phyloP scores from a whole-genome alignment of 768 basidiomycete genomes.

The Boletus patriciae region DNA sequence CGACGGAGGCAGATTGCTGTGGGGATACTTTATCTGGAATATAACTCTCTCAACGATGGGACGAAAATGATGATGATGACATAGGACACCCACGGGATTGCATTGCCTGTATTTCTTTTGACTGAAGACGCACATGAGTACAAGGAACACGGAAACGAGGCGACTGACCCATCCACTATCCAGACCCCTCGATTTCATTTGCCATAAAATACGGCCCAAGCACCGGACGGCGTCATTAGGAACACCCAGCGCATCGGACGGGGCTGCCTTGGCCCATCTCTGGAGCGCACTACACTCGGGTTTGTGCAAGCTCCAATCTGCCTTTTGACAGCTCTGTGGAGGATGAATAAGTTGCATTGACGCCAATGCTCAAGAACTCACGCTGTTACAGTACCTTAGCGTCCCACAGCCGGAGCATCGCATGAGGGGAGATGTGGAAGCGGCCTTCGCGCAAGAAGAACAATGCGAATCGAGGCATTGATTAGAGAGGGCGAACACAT shows the following conservation, averaged over 20 bases:
- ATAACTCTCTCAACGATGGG: not conserved
- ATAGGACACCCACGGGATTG: conserved; percentile 64
- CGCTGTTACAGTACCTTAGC: conserved; percentile 74
- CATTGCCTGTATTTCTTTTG: conserved; percentile 63
- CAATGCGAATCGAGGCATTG: conserved; percentile 62
- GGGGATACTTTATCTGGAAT: conserved; percentile 57
- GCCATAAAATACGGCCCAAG: conserved; percentile 75
- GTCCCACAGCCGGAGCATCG: conserved; percentile 73
- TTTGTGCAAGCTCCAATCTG: conserved; percentile 76
- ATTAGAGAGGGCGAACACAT: conserved; percentile 64
- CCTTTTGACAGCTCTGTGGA: conserved; percentile 61
- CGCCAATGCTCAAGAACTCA: conserved; percentile 36
- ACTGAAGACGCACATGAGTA: conserved; percentile 37
- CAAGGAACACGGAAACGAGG: not conserved
- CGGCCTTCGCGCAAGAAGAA: conserved; percentile 58
- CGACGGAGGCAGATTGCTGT: conserved; percentile 43
- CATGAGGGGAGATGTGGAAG: conserved; percentile 45
- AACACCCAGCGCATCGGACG: conserved; percentile 45
- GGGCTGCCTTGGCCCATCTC: conserved; percentile 52
- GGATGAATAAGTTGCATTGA: not conserved
- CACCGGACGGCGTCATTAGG: conserved; percentile 82
- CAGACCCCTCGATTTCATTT: conserved; percentile 52
- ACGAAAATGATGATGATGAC: not conserved
- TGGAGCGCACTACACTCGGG: conserved; percentile 73
- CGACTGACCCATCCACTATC: conserved; percentile 57